Conservation (phyloP, 108 stramenopile species). For the Discostella stelligeroides region DNA sequence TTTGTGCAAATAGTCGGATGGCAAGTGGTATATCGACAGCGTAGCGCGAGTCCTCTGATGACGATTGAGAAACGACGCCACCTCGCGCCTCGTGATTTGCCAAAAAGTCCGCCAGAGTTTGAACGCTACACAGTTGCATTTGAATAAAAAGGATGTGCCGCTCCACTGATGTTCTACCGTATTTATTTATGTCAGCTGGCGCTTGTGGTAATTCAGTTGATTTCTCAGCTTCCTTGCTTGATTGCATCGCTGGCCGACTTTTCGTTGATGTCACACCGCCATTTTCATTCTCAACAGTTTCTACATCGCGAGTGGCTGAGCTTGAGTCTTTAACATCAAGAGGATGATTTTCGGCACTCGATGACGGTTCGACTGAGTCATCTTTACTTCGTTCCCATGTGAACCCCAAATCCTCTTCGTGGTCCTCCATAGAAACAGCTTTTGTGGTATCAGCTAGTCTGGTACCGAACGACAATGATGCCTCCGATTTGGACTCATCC, state of each 20-base stretch:
- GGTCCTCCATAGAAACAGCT: conserved; percentile 17
- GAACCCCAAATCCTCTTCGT: conserved; percentile 44
- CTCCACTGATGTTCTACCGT: conserved; percentile 16
- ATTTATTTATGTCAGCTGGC: conserved; percentile 11
- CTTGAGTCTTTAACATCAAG: conserved; percentile 14
- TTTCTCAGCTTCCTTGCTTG: conserved; percentile 6
- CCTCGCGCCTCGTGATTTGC: conserved; percentile 60
- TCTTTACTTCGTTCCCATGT: conserved; percentile 46
- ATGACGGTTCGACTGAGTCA: conserved; percentile 9
- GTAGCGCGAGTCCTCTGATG: conserved; percentile 12
- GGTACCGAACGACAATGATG: conserved; percentile 4
- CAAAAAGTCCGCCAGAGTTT: conserved; percentile 87
- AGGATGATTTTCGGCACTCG: conserved; percentile 12
- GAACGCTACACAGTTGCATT: conserved; percentile 94
- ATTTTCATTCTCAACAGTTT: conserved; percentile 24
- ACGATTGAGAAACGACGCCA: conserved; percentile 30
- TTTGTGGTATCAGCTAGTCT: neutral
- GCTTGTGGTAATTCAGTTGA: conserved; percentile 9
- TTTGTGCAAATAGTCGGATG: conserved; percentile 81
- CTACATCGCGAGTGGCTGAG: conserved; percentile 23
- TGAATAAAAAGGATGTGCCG: conserved; percentile 91
- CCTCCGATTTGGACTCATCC: conserved; percentile 36
- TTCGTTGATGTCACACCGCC: conserved; percentile 1
- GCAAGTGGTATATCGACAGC: conserved; percentile 75
- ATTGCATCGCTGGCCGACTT: neutral